These are phyloP conservation scores for Erythrophleum ivorense DNA, from an alignment of 331 rosid genomes.

Conservation along the genomic window DNA sequence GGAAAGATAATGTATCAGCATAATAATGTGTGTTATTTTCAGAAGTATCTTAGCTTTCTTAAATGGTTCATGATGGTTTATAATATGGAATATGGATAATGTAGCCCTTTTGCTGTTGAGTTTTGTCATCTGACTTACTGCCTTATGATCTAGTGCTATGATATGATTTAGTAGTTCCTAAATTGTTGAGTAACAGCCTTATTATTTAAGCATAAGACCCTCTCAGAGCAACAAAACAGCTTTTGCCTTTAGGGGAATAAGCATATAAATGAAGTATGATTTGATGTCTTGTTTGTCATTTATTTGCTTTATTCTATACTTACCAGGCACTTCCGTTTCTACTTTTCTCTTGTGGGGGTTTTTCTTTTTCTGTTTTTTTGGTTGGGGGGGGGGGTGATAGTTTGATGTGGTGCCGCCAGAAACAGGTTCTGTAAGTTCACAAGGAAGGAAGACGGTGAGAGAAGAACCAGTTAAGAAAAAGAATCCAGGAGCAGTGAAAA, in stretches of 20 bases:
- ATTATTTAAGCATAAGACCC: not conserved
- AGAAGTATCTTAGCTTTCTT: not conserved
- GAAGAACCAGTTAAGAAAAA: conserved; percentile 75
- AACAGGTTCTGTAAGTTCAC: conserved; percentile 82
- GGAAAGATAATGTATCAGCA: not conserved
- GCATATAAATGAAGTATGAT: not conserved
- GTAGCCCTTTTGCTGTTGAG: not conserved
- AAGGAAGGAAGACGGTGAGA: conserved; percentile 60
- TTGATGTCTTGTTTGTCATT: not conserved
- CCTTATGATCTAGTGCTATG: not conserved
- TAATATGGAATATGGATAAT: not conserved
- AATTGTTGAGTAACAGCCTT: not conserved
- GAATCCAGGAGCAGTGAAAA: conserved; percentile 74
- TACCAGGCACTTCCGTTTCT: not conserved
- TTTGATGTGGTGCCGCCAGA: conserved; percentile 94
- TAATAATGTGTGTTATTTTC: not conserved
- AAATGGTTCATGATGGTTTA: not conserved
- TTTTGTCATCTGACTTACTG: not conserved
- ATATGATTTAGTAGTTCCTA: not conserved
- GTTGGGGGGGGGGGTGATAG: conserved; percentile 44
- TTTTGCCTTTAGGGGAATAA: not conserved
- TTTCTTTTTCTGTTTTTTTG: too few relatives aligned
- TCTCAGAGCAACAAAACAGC: not conserved
- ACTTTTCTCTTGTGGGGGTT: conserved; percentile 16
- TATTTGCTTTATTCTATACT: conserved; percentile 11